Base-by-base conservation (phyloP, 768 basidiomycete species). In the Naematelia aurantialba region DNA sequence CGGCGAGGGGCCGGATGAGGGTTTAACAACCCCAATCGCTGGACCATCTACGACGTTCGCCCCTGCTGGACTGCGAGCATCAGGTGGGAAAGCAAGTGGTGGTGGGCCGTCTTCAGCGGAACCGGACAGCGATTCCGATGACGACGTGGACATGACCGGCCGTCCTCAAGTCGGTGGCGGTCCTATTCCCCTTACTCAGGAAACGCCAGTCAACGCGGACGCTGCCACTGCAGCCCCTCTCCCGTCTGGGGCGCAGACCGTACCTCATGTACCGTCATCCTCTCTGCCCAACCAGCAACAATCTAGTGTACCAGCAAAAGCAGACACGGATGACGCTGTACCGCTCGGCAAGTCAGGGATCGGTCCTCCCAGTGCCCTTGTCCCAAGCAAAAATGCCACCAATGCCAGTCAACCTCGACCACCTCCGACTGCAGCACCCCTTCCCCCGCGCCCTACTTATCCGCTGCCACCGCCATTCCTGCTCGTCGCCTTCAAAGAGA, bases 121-220 rank as follows among this genome's bases (percentile, higher is more conserved):
- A 21, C 45, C 56, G 4, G 26, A 51, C 19, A 45, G 19, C 13
- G 63, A 65, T 27, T 63, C 61, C 8, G 70, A 67, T 19, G 56
- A 52, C 10, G 70, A 69, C 25, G 62, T 62, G 0, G 61, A 63
- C 45, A 63, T 65, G 66, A 66, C 30, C 12, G 71, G 71, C 3
- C 71, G 61, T 3, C 61, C 52, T 14, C 71, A 72, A 60, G 68
- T 69, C 5, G 71, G 71, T 21, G 71, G 71, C 2, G 71, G 71
- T 21, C 56, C 64, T 17, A 19, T 59, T 25, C 56, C 61, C 26
- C 19, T 19, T 26, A 22, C 31, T 27, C 14, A 19, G 5, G 48
- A 55, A 17, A 11, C 24, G 13, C 21, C 30, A 5, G 31, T 26
- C 5, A 30, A 11, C 22, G 29, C 22, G 47, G 14, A 29, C 29